Conservation (phyloP, 2,329 filamentous ascomycete genomes). For the Paecilomyces sp. region DNA sequence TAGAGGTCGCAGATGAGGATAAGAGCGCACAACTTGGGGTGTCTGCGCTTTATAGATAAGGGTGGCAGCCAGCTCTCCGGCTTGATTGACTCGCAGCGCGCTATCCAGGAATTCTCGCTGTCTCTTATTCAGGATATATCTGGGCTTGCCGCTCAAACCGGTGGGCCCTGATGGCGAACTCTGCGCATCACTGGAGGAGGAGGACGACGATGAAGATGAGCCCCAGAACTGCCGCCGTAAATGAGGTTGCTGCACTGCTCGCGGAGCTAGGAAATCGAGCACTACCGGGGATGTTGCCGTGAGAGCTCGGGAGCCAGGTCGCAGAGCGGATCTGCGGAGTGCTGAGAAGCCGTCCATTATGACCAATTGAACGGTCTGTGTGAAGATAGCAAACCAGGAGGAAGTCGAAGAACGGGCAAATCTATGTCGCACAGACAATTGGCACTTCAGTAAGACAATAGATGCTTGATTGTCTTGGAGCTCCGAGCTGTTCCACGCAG, state of each 20-base stretch:
- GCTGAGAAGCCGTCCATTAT: conserved; percentile 18
- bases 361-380: neutral
- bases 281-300: conserved; percentile 15
- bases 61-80: conserved; percentile 91
- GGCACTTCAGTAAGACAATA: neutral
- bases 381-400: neutral
- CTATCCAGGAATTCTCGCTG: conserved; percentile 70
- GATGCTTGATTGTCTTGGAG: conserved; percentile 1
- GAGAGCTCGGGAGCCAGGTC: conserved; percentile 6
- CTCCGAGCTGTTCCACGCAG: neutral
- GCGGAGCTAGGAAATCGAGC: conserved; percentile 32
- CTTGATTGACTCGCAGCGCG: conserved; percentile 91
- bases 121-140: conserved; percentile 56
- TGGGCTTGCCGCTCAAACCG: conserved; percentile 17
- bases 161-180: neutral
- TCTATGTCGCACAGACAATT: neutral
- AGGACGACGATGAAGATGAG: conserved; percentile 23
- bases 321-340: conserved; percentile 14
- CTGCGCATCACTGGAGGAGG: conserved; percentile 20
- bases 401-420: neutral
- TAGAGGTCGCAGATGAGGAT: conserved; percentile 80
- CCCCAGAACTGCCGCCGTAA: conserved; percentile 17
- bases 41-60: conserved; percentile 90
- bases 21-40: conserved; percentile 66
- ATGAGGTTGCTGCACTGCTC: conserved; percentile 15